phyloP scores from a whole-genome alignment of 2,329 filamentous ascomycete species.

The Aspergillus unguis region DNA sequence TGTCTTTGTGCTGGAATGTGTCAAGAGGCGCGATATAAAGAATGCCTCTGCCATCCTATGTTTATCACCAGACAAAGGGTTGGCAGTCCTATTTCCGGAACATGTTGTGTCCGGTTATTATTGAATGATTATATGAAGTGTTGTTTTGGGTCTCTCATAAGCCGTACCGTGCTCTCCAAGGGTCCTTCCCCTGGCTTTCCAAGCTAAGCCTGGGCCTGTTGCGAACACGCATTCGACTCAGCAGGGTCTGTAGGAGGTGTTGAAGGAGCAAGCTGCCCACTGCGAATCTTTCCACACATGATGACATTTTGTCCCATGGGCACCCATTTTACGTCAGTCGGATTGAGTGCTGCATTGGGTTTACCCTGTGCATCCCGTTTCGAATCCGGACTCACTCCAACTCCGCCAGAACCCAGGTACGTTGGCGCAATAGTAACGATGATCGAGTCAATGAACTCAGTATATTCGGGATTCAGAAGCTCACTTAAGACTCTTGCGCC shows the following conservation, averaged over 20 bases:
- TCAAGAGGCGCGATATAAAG: background rate
- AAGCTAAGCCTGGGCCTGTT: background rate
- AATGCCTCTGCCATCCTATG: background rate
- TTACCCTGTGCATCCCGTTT: conserved; percentile 50
- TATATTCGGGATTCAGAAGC: conserved; percentile 62
- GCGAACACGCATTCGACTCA: conserved; percentile 2
- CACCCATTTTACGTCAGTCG: conserved; percentile 68
- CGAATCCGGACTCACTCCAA: conserved; percentile 69
- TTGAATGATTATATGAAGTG: background rate
- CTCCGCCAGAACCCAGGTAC: conserved; percentile 81
- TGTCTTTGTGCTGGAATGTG: background rate
- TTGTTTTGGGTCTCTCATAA: background rate
- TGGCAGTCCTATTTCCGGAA: background rate
- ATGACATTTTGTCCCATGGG: conserved; percentile 81
- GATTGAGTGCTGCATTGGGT: conserved; percentile 60
- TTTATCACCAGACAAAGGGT: background rate
- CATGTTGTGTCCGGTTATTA: background rate
- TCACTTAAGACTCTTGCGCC: conserved; percentile 79
- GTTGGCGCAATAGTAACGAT: conserved; percentile 87
- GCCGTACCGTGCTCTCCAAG: background rate
- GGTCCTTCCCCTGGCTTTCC: background rate
- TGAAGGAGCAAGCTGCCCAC: background rate
- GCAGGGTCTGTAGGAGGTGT: background rate
- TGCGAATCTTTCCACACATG: conserved; percentile 64
- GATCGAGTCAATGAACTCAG: conserved; percentile 67